Base-by-base conservation (phyloP, 2,329 filamentous ascomycete species). In the Gnomoniopsis sp. region DNA sequence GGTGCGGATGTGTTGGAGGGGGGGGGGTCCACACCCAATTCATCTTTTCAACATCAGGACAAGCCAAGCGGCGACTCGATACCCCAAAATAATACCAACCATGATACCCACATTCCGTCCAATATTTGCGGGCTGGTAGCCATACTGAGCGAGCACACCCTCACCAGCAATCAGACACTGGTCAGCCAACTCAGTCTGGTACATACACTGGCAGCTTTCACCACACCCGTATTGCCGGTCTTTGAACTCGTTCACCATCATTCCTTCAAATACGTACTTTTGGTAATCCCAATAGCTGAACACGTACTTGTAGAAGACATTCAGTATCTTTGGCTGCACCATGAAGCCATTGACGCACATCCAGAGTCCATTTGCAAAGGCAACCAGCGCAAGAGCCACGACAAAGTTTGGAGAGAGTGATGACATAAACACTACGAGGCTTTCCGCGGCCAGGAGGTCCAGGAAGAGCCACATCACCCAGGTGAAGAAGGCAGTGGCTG, bases 281-380 rank as follows among this genome's bases (percentile, higher is more conserved):
- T 93, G 90, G 68, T 96, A 96, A 70, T 96, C 89, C 68, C 93
- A 93, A 71, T 93, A 96, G 69, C 93, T 88, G 66, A 95, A 95
- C 6, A 89, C 89, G 66, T 96, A 95, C 71, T 86, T 84, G 86
- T 89, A 96, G 66, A 96, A 96, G 2, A 82, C 84, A 71, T 96
- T 96, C 44, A 96, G 79, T 2, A 87, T 82, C 1, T 77, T 83
- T 3, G 87, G 85, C 3, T 85, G 81, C 1, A 96, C 90, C 71
- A 96, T 81, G 75, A 96, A 96, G 0, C 91, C 91, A 54, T 88
- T 85, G 1, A 93, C 89, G 53, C 83, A 87, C 91, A 96, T 96
- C 91, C 91, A 96, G 7, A 96, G 77, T 0, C 91, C 91, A 72
- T 96, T 96, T 22, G 89, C 88, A 68, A 96, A 96, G 0, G 91